phyloP scores from a whole-genome alignment of 768 basidiomycete species.

The Scleroderma citrinum region DNA sequence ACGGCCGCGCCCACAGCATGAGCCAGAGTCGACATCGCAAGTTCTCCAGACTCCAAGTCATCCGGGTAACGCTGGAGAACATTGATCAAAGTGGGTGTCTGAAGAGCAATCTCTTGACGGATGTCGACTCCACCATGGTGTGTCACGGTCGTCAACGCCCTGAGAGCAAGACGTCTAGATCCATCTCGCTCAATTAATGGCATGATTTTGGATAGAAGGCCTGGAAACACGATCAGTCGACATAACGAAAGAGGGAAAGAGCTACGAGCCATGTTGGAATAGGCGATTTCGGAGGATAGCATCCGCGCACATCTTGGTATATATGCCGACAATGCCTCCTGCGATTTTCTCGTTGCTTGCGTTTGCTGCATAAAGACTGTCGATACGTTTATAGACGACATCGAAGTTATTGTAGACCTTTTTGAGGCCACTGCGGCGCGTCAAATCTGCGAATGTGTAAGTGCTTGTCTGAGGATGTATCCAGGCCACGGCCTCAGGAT shows the following conservation, averaged over 20 bases:
- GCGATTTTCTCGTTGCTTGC: constrained; percentile 40
- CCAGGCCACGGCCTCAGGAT: not conserved
- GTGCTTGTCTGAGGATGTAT: too few species aligned
- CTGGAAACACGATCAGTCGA: constrained; percentile 24
- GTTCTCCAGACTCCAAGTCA: constrained; percentile 44
- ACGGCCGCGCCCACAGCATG: constrained; percentile 46
- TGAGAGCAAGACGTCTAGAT: constrained; percentile 49
- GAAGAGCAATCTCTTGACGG: constrained; percentile 45
- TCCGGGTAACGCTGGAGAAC: constrained; percentile 46
- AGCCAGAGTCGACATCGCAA: constrained; percentile 44
- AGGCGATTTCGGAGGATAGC: constrained; percentile 55
- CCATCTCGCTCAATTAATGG: constrained; percentile 45
- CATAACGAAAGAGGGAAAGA: not conserved
- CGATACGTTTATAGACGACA: constrained; percentile 42
- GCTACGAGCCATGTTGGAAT: constrained; percentile 44
- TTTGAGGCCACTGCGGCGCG: constrained; percentile 53
- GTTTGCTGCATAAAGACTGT: constrained; percentile 42
- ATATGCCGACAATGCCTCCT: constrained; percentile 57
- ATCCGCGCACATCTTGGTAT: constrained; percentile 58
- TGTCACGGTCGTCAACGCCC: constrained; percentile 51
- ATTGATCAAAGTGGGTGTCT: constrained; percentile 35
- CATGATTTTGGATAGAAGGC: constrained; percentile 50
- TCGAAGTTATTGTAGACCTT: constrained; percentile 57
- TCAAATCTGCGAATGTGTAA: constrained; percentile 39
- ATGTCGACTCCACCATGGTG: constrained; percentile 52